Percentiles rank a stretch among this genome's conserved stretches.
Conservation (phyloP, 805 yeast genomes). For the Komagataella ulmi region DNA sequence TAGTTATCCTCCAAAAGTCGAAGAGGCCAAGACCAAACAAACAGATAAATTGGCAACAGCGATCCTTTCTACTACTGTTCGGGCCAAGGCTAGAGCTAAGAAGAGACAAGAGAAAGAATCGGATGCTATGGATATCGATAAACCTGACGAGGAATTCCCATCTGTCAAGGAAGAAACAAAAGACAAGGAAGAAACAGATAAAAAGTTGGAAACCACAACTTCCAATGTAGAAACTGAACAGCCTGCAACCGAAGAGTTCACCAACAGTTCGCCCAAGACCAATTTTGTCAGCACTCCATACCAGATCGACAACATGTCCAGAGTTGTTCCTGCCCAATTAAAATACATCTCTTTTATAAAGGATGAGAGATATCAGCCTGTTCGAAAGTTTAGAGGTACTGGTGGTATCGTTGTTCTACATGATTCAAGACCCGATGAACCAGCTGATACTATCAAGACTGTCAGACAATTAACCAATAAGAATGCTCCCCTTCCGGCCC, state of each 20-base stretch:
- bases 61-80: slow-evolving; percentile 83
- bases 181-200: slow-evolving; percentile 5
- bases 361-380: slow-evolving; percentile 69
- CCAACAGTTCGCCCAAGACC: slow-evolving; percentile 29
- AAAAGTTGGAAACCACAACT: slow-evolving; percentile 1
- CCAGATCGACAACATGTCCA: slow-evolving; percentile 63
- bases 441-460: slow-evolving; percentile 61
- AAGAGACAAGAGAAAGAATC: slow-evolving; percentile 33
- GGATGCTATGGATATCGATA: slow-evolving; percentile 10
- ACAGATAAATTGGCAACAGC: slow-evolving; percentile 89
- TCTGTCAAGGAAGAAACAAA: slow-evolving; percentile 22
- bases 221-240: slow-evolving; percentile 3
- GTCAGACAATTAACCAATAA: slow-evolving; percentile 65
- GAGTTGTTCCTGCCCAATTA: slow-evolving; percentile 84
- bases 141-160: slow-evolving; percentile 21
- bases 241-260: slow-evolving; percentile 18
- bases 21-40: slow-evolving; percentile 65
- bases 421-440: slow-evolving; percentile 50
- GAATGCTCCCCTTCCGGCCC: slow-evolving; percentile 65
- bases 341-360: slow-evolving; percentile 68
- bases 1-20: slow-evolving; percentile 82
- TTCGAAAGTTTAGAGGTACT: slow-evolving; percentile 58
- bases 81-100: slow-evolving; percentile 88
- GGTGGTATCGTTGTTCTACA: slow-evolving; percentile 61
- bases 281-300: slow-evolving; percentile 49